Conservation (phyloP, 371 early-diverging fungal species). For the Caulochytrium protostelioides region DNA sequence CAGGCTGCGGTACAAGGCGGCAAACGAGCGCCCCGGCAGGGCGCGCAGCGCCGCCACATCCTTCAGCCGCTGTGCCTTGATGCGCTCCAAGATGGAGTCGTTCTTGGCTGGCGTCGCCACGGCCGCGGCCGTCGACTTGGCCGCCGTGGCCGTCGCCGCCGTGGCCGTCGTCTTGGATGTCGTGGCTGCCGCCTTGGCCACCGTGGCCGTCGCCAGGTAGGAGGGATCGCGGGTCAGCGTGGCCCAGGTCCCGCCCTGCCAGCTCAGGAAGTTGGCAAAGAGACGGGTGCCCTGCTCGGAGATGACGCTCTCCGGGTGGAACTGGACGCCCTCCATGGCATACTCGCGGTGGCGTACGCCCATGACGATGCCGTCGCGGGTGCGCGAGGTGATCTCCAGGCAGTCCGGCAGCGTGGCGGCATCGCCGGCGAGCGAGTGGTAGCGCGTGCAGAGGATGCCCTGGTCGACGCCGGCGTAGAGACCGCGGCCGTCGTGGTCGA, state of each 20-base stretch:
- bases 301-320: conserved; percentile 87
- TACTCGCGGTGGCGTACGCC: conserved; percentile 72
- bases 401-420: conserved; percentile 54
- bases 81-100: conserved; percentile 23
- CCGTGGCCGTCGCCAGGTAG: conserved; percentile 2
- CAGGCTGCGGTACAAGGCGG: conserved; percentile 45
- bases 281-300: conserved; percentile 68
- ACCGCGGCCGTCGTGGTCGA: conserved; percentile 74
- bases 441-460: conserved; percentile 65
- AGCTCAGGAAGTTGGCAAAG: conserved; percentile 64
- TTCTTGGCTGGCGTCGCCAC: conserved; percentile 3
- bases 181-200: conserved; percentile 2
- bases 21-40: conserved; percentile 45
- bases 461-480: conserved; percentile 62
- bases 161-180: conserved; percentile 16
- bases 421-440: conserved; percentile 84
- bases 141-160: conserved; percentile 7
- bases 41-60: conserved; percentile 52
- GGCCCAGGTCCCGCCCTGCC: conserved; percentile 70
- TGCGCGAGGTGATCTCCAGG: conserved; percentile 64
- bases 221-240: conserved; percentile 6
- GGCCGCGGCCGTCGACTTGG: conserved; percentile 12
- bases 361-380: conserved; percentile 71
- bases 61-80: conserved; percentile 47
- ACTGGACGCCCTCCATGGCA: conserved; percentile 87